phyloP scores from a whole-genome alignment of 495 filamentous ascomycete genomes.

The Venustampulla echinocandica region DNA sequence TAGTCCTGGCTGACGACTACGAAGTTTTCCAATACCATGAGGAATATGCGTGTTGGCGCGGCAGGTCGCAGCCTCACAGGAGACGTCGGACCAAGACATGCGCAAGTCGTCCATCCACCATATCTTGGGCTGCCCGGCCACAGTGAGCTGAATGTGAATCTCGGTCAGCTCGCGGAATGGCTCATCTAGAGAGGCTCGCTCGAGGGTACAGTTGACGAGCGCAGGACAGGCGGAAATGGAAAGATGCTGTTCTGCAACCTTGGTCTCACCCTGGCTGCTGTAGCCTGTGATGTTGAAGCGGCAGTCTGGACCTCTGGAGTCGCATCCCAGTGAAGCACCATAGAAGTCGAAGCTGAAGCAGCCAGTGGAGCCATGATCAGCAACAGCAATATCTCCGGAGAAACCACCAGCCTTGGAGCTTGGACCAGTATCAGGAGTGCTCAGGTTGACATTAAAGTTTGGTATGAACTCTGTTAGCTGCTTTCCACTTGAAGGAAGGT shows the following conservation, averaged over 20 bases:
- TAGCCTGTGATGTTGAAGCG: conserved; percentile 18
- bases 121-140: conserved; percentile 13
- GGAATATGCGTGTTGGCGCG: conserved; percentile 18
- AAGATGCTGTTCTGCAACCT: conserved; percentile 4
- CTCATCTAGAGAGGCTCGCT: conserved; percentile 4
- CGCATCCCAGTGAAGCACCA: conserved; percentile 22
- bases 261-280: not conserved
- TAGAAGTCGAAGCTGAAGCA: conserved; percentile 23
- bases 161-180: conserved; percentile 14
- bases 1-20: no score
- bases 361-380: conserved; percentile 17
- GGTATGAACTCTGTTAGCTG: conserved; percentile 22
- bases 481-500: conserved; percentile 15
- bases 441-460: conserved; percentile 15
- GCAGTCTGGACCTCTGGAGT: conserved; percentile 19
- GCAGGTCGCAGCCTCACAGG: conserved; percentile 16
- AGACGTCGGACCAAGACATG: conserved; percentile 21
- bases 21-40: no score
- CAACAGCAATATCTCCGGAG: conserved; percentile 19
- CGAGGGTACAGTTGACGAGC: conserved; percentile 14
- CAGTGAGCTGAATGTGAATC: conserved; percentile 21
- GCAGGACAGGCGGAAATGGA: conserved; percentile 15
- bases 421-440: conserved; percentile 10
- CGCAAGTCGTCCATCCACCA: conserved; percentile 26
- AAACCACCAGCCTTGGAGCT: conserved; percentile 14